phyloP scores from a whole-genome alignment of 169 alveolate species.

The Perkinsus olseni region DNA sequence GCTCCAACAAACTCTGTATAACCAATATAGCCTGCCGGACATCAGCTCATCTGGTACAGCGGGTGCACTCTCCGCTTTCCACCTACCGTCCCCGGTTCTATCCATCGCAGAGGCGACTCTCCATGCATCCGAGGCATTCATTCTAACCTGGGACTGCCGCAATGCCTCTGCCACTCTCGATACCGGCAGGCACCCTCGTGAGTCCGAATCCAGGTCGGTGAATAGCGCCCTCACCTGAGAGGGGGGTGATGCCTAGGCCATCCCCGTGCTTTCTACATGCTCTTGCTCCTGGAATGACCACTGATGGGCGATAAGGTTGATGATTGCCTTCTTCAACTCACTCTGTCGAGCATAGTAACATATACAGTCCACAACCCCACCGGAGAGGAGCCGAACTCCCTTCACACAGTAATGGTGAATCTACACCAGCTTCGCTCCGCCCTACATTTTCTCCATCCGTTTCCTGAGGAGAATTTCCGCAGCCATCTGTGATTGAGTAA shows the following conservation, averaged over 20 bases:
- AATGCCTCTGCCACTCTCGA: neutral
- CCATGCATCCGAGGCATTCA: neutral
- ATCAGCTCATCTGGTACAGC: neutral
- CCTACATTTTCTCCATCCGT: neutral
- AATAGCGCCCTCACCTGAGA: neutral
- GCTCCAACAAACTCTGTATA: conserved; percentile 49
- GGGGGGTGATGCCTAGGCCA: too few species aligned
- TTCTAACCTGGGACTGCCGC: neutral
- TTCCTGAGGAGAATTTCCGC: neutral
- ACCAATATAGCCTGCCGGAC: conserved; percentile 32
- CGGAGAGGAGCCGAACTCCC: neutral
- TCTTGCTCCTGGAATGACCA: neutral
- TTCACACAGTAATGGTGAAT: neutral
- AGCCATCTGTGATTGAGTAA: conserved; percentile 46
- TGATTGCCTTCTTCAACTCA: conserved; percentile 31
- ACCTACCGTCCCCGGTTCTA: too few species aligned
- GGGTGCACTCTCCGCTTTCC: neutral
- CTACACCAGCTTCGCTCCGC: neutral
- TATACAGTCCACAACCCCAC: neutral
- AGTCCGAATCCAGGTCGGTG: neutral
- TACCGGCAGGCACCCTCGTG: neutral
- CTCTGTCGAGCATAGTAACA: conserved; percentile 10
- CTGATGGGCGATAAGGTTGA: conserved; percentile 36
- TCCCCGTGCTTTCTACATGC: neutral
- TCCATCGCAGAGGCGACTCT: neutral